A percentile compares a stretch with the other conserved stretches of the same genome.
phyloP scores from a whole-genome alignment of 768 basidiomycete genomes.

The Strobilomyces echinocephalus region DNA sequence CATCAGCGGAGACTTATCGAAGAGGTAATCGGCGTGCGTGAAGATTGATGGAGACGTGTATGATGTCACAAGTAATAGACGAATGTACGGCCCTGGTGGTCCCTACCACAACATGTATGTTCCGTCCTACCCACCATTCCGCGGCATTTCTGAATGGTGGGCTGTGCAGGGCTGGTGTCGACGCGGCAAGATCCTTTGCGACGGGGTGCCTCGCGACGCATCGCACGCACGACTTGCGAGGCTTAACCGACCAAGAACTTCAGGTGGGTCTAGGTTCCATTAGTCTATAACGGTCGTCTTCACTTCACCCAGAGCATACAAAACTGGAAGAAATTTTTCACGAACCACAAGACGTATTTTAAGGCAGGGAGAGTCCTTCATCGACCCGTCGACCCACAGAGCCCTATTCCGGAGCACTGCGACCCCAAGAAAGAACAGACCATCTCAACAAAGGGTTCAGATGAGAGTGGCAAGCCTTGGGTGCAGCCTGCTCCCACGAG shows the following conservation, averaged over 20 bases:
- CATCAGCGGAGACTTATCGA: slow-evolving; percentile 3
- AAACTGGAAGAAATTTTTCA: slow-evolving; percentile 91
- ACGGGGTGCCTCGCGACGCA: slow-evolving; percentile 93
- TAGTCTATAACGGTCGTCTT: neutral
- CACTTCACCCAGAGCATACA: slow-evolving; percentile 51
- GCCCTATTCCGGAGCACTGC: slow-evolving; percentile 72
- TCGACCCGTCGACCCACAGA: slow-evolving; percentile 68
- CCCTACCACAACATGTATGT: slow-evolving; percentile 68
- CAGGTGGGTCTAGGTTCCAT: slow-evolving; percentile 42
- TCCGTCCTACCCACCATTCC: slow-evolving; percentile 4
- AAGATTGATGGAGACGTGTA: slow-evolving; percentile 92
- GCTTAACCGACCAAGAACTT: slow-evolving; percentile 66
- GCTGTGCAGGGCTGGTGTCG: slow-evolving; percentile 64
- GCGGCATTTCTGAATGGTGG: slow-evolving; percentile 22
- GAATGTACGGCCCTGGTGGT: slow-evolving; percentile 85
- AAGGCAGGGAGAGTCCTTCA: slow-evolving; percentile 77
- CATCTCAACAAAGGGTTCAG: slow-evolving; percentile 26
- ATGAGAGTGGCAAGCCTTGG: slow-evolving; percentile 27
- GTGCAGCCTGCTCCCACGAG: slow-evolving; percentile 14
- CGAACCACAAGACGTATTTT: slow-evolving; percentile 71
- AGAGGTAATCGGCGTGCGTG: slow-evolving; percentile 12
- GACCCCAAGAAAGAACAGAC: slow-evolving; percentile 52
- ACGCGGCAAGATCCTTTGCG: slow-evolving; percentile 88
- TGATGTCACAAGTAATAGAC: slow-evolving; percentile 76
- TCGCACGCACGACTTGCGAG: slow-evolving; percentile 87